Conservation (phyloP, 2,329 filamentous ascomycete species). For the Penicillium sp. region DNA sequence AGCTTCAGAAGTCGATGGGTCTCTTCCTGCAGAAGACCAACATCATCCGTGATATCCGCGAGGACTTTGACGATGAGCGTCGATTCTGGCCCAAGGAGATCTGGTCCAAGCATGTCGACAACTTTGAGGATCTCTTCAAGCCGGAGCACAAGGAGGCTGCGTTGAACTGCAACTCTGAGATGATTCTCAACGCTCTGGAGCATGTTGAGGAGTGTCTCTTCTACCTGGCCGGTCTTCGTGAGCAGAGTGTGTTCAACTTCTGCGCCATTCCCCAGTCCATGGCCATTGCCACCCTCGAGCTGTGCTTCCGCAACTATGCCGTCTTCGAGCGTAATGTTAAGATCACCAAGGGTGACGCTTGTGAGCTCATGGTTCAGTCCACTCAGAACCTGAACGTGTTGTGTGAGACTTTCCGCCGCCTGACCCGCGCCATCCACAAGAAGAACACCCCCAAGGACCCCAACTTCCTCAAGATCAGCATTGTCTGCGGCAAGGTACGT, state of each 20-base stretch:
- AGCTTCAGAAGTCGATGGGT: slow-evolving; percentile 93
- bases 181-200: slow-evolving; percentile 87
- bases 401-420: slow-evolving; percentile 80
- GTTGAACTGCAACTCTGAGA: slow-evolving; percentile 85
- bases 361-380: slow-evolving; percentile 87
- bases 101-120: slow-evolving; percentile 92
- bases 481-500: slow-evolving; percentile 80
- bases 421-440: slow-evolving; percentile 80
- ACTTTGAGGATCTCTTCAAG: slow-evolving; percentile 89
- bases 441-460: slow-evolving; percentile 95
- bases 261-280: slow-evolving; percentile 95
- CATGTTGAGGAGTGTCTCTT: slow-evolving; percentile 94
- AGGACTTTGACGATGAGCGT: slow-evolving; percentile 85
- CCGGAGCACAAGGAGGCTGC: slow-evolving; percentile 78
- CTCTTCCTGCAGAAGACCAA: slow-evolving; percentile 98
- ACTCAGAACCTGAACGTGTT: slow-evolving; percentile 86
- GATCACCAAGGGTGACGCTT: slow-evolving; percentile 94
- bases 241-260: slow-evolving; percentile 99
- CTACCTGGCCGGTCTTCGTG: slow-evolving; percentile 92
- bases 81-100: slow-evolving; percentile 96
- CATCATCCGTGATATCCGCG: slow-evolving; percentile 93
- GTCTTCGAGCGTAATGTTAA: slow-evolving; percentile 91
- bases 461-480: slow-evolving; percentile 89
- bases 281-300: slow-evolving; percentile 93
- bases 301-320: slow-evolving; percentile 87